Evolutionary conservation across 2,329 filamentous ascomycete species (phyloP), one percentile per base, ranked within the genome.

Genomic region (Grosmannia clavigera): DNA sequence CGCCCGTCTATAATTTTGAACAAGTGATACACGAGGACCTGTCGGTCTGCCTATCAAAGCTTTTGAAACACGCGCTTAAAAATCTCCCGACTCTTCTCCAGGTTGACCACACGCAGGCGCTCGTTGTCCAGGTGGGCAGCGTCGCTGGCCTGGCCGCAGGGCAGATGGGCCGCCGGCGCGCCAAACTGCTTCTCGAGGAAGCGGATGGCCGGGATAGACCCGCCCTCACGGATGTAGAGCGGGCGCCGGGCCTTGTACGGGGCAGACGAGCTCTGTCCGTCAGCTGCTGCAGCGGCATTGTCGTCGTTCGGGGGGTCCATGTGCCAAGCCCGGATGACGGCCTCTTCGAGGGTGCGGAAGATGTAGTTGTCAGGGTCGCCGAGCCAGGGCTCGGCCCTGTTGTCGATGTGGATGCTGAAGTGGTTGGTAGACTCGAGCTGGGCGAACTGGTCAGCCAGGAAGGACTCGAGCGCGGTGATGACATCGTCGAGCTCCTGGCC

Each of bases 101-200:
- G 70, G 72, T 99, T 99, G 66, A 88, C 75, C 60, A 99, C 76
- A 58, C 94, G 79, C 71, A 99, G 76, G n/a, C 94, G 77, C 78
- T 99, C 94, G 68, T 99, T 97, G 68, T 95, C 90, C 72, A 99
- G 74, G 80, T 99, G 94, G 22, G 92, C 94, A 58, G 86, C 86
- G 69, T 99, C 94, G 67, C 90, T 96, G 14, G 92, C 91, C 73
- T 96, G 92, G 0, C 95, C 95, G 68, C 92, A 96, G 0, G 94
- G 95, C 40, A 99, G 74, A 71, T 97, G 92, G 0, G 92, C 92
- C 0, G 94, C 92, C 0, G 92, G 91, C 0, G 94, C 94, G 3
- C 81, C 80, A 69, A 97, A 96, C 67, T 95, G 90, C 74, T 96
- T 96, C 71, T 97, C 92, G 46, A 97, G 70, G 69, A 97, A 97